Evolutionary conservation across 1,139 yeast genomes (phyloP).

Genomic region (Taiozyma sp.): DNA sequence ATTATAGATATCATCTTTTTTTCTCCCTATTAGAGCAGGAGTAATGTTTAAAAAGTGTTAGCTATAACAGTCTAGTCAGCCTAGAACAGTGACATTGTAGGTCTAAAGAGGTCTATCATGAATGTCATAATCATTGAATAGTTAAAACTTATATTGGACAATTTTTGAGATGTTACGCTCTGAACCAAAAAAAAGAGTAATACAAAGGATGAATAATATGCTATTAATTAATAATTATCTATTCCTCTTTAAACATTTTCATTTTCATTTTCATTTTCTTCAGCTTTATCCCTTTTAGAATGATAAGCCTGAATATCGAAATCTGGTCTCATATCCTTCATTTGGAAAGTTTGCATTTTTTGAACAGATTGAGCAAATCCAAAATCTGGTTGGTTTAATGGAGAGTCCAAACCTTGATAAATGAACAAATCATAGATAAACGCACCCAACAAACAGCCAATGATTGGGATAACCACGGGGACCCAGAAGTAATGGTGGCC

Average conservation of each 20-base stretch:
- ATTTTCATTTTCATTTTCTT: neutral
- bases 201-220: neutral
- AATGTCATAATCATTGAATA: neutral
- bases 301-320: constrained; percentile 11
- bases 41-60: too few relatives aligned
- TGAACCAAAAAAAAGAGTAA: too few relatives aligned
- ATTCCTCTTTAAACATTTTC: neutral
- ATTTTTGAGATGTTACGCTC: neutral
- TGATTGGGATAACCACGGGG: constrained; percentile 40
- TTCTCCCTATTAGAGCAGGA: too few relatives aligned
- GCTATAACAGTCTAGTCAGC: too few relatives aligned
- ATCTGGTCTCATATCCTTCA: constrained; percentile 20
- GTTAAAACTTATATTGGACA: neutral
- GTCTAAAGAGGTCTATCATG: neutral
- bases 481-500: constrained; percentile 46
- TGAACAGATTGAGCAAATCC: constrained; percentile 17
- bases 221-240: too few relatives aligned
- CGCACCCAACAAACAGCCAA: constrained; percentile 42
- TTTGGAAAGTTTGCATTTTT: constrained; percentile 14
- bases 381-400: constrained; percentile 37
- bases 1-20: too few relatives aligned
- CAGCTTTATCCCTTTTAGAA: neutral
- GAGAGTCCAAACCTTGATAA: constrained; percentile 46
- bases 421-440: constrained; percentile 41
- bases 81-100: too few relatives aligned